Percentiles rank a stretch among this genome's conserved stretches.
Evolutionary conservation across 331 rosid genomes (phyloP).

Genomic region (Malus hybrid): DNA sequence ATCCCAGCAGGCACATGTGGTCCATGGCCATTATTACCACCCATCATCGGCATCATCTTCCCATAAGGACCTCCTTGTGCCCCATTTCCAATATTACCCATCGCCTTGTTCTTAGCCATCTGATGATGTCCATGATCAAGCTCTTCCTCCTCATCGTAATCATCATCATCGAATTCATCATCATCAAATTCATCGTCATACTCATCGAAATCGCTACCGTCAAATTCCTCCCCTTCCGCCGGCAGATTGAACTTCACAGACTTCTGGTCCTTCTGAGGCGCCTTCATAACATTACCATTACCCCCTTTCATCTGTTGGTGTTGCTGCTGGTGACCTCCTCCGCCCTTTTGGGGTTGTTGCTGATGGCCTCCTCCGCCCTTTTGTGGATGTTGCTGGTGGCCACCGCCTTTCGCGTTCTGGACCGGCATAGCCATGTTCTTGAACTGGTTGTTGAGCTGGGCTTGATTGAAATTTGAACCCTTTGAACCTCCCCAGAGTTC

Average conservation of each 20-base stretch:
- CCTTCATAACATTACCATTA: slow-evolving; percentile 27
- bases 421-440: slow-evolving; percentile 40
- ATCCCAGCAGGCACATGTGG: slow-evolving; percentile 35
- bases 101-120: slow-evolving; percentile 6
- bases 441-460: slow-evolving; percentile 42
- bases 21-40: slow-evolving; percentile 4
- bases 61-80: slow-evolving; percentile 30
- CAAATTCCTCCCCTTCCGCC: slow-evolving; percentile 35
- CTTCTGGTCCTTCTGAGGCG: slow-evolving; percentile 43
- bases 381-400: slow-evolving; percentile 6
- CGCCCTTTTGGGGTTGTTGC: slow-evolving; percentile 11
- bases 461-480: slow-evolving; percentile 41
- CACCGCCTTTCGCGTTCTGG: slow-evolving; percentile 30
- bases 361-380: slow-evolving; percentile 10
- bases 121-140: slow-evolving; percentile 37
- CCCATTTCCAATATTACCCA: slow-evolving; percentile 7
- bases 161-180: slow-evolving; percentile 35
- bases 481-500: slow-evolving; percentile 60
- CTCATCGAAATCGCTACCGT: slow-evolving; percentile 25
- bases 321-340: background rate
- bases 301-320: slow-evolving; percentile 41
- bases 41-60: slow-evolving; percentile 8
- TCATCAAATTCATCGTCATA: slow-evolving; percentile 49
- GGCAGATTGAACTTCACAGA: slow-evolving; percentile 62
- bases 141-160: slow-evolving; percentile 42